phyloP scores from a whole-genome alignment of 768 basidiomycete genomes.

The Lanmaoa rubissima region DNA sequence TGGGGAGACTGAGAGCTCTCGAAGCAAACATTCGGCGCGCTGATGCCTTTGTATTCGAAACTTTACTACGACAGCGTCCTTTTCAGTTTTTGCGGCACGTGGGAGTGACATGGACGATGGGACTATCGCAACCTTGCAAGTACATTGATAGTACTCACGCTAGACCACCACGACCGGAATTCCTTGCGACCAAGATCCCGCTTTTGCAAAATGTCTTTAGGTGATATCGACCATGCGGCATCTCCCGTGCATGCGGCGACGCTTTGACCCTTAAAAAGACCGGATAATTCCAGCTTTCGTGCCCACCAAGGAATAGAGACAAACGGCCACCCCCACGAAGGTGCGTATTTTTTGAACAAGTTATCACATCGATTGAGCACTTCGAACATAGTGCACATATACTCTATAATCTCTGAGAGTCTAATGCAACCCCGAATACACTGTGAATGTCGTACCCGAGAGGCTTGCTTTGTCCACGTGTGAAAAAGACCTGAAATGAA shows the following conservation, averaged over 20 bases:
- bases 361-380: neutral
- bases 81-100: too few relatives aligned
- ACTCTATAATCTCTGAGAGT: neutral
- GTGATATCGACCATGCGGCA: neutral
- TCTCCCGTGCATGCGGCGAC: neutral
- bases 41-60: too few relatives aligned
- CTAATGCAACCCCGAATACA: neutral
- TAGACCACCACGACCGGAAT: neutral
- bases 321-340: neutral
- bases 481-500: neutral
- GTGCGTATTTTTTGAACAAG: too few relatives aligned
- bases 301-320: neutral
- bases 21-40: too few relatives aligned
- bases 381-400: neutral
- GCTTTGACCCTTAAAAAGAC: neutral
- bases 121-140: too few relatives aligned
- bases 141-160: too few relatives aligned
- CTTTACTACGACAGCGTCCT: too few relatives aligned
- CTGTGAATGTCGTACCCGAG: neutral
- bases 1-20: too few relatives aligned
- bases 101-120: too few relatives aligned
- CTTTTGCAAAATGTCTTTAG: neutral
- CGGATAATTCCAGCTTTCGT: neutral
- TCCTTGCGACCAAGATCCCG: neutral
- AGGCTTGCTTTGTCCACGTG: slow-evolving; percentile 3